Conservation (phyloP, 1,284 basidiomycete genomes). For the Chalciporus piperatoides region DNA sequence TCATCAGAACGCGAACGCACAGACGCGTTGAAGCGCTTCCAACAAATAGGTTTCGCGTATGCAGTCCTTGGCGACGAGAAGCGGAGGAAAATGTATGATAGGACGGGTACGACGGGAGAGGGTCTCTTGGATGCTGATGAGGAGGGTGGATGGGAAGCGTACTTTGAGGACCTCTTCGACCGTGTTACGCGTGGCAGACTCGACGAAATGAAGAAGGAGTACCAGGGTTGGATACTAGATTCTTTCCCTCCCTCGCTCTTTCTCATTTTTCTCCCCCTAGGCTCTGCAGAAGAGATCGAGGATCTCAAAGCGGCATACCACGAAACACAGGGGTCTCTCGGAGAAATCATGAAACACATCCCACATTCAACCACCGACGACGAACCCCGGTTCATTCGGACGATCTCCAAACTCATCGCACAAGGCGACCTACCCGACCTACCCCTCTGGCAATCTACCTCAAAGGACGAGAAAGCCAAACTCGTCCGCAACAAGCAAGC, state of each 20-base stretch:
- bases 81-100: constrained; percentile 73
- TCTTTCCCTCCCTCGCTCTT: not conserved
- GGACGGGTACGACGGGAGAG: constrained; percentile 81
- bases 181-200: constrained; percentile 79
- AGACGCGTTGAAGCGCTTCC: constrained; percentile 71
- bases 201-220: constrained; percentile 87
- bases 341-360: constrained; percentile 76
- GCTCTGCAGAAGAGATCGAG: constrained; percentile 75
- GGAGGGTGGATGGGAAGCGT: constrained; percentile 83
- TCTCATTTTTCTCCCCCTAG: constrained; percentile 39
- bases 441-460: constrained; percentile 65
- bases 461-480: constrained; percentile 75
- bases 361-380: constrained; percentile 82
- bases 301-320: constrained; percentile 77
- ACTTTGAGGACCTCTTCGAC: constrained; percentile 88
- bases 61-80: constrained; percentile 79
- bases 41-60: constrained; percentile 90
- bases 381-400: constrained; percentile 76
- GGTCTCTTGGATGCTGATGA: constrained; percentile 67
- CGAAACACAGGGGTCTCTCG: constrained; percentile 66
- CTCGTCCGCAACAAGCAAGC: constrained; percentile 71
- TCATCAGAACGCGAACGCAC: constrained; percentile 60
- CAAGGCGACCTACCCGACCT: constrained; percentile 57
- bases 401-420: constrained; percentile 66
- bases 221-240: constrained; percentile 66